Percentiles rank a stretch among this genome's conserved stretches.
These are phyloP conservation scores for Pseudonitzschia pungens DNA, from an alignment of 108 stramenopile species.

Conservation along the genomic window DNA sequence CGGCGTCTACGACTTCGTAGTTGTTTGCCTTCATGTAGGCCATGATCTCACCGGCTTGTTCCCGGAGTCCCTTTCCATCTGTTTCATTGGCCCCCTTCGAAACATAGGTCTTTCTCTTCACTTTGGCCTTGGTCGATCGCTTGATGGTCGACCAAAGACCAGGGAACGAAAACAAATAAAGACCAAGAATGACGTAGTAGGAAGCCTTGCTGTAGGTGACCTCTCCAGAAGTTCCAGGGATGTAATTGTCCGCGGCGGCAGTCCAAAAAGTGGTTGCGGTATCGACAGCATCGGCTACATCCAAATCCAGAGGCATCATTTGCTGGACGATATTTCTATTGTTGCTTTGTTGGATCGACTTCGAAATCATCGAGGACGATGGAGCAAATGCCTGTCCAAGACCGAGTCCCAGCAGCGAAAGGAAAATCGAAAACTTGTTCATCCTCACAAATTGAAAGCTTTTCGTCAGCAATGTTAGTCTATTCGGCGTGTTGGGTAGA, in stretches of 20 bases:
- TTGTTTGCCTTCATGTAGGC: slow-evolving; percentile 97
- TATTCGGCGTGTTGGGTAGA: not conserved
- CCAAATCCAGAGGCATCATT: not conserved
- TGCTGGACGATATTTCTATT: not conserved
- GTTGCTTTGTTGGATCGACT: not conserved
- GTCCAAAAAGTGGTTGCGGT: not conserved
- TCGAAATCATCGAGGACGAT: not conserved
- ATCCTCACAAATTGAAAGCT: not conserved
- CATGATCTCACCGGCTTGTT: slow-evolving; percentile 93
- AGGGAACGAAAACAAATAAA: slow-evolving; percentile 87
- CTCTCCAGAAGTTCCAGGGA: slow-evolving; percentile 40
- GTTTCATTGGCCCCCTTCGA: slow-evolving; percentile 43
- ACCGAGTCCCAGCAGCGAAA: not conserved
- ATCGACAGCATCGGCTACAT: not conserved
- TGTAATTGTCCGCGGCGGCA: slow-evolving; percentile 4
- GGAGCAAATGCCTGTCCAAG: slow-evolving; percentile 4
- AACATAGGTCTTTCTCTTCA: slow-evolving; percentile 86
- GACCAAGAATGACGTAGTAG: slow-evolving; percentile 89
- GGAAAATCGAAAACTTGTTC: not conserved
- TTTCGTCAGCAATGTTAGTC: not conserved
- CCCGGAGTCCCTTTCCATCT: slow-evolving; percentile 55
- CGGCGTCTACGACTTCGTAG: slow-evolving; percentile 89
- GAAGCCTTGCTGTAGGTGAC: slow-evolving; percentile 77
- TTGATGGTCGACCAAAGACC: slow-evolving; percentile 91
- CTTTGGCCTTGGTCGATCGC: slow-evolving; percentile 86